phyloP scores from a whole-genome alignment of 1,139 yeast genomes.

The Pichia cactophila region DNA sequence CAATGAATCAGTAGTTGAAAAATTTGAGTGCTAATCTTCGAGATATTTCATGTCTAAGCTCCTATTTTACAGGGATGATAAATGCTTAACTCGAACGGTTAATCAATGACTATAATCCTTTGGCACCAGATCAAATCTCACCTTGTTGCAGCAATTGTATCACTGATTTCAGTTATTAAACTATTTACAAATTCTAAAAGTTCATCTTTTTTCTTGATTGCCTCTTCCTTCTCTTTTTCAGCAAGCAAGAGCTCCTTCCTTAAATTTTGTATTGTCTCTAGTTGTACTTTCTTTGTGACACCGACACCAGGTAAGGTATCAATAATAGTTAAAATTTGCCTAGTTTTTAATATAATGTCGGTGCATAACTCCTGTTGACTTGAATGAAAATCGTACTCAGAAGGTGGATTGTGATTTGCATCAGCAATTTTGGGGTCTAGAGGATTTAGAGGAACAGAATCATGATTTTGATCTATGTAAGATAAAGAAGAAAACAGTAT shows the following conservation, averaged over 20 bases:
- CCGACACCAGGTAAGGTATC: conserved; percentile 93
- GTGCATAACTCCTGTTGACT: conserved; percentile 69
- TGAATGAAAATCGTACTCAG: conserved; percentile 43
- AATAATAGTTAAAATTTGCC: conserved; percentile 79
- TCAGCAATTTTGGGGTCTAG: conserved; percentile 48
- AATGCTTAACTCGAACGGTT: too few relatives aligned
- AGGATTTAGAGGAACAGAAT: conserved; percentile 40
- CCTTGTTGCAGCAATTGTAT: conserved; percentile 37
- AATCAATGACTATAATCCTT: too few relatives aligned
- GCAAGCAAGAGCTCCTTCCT: conserved; percentile 56
- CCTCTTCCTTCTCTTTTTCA: conserved; percentile 51
- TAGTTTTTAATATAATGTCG: conserved; percentile 75
- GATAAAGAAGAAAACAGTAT: conserved; percentile 88
- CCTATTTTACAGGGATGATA: too few relatives aligned
- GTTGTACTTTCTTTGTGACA: conserved; percentile 68
- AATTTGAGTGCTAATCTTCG: too few relatives aligned
- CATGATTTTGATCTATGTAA: conserved; percentile 71
- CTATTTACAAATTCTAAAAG: conserved; percentile 60
- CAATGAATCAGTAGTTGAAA: too few relatives aligned
- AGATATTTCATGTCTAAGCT: too few relatives aligned
- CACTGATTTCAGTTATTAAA: conserved; percentile 55
- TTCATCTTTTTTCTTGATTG: conserved; percentile 59
- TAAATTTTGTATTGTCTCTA: conserved; percentile 54
- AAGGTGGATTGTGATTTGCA: conserved; percentile 38
- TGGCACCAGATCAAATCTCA: background rate